Base-by-base conservation (phyloP, 345 rosid genomes). In the Murraya paniculata region DNA sequence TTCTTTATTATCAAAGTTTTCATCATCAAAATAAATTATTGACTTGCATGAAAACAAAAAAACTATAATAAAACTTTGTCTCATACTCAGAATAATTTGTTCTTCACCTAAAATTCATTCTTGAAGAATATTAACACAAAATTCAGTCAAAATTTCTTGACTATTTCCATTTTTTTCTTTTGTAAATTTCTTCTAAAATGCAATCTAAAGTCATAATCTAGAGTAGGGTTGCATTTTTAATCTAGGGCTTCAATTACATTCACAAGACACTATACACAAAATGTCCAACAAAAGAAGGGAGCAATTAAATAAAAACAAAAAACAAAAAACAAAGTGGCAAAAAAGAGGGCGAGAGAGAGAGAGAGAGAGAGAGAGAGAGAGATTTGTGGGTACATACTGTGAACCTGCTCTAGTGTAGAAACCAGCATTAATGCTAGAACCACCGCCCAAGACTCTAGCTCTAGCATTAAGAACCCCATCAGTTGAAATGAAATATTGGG, bases 391-490 rank as follows among this genome's bases (percentile, higher is more conserved):
- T 28, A 75, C 88, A 69, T 89, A 96, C 99, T 84, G 85, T 27
- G 86, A 22, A 84, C 84, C 89, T 2, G 97, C 97, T 83, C 98
- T 85, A 18, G 92, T 85, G 86, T 96, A 96, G 84, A 94, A 96
- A 57, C 99, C 99, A 56, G 99, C 99, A 85, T 96, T 96, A 80
- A 92, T 96, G 90, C 87, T 78, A 19, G 91, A 87, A 25, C 98
- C 99, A 27, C 99, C 99, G 5, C 99, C 99, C 65, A 96, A 82
- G 80, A 94, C 97, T 77, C 99, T 88, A 58, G 89, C 98, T 64
- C 99, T 91, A 22, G 99, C 81, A 80, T 96, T 96, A 28, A 88
- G 83, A 58, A 96, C 98, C 64, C 99, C 99, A 64, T 96, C 99
- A 4, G 97, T 96, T 38, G 99, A 96, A 21, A 84, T 72, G 76